These are phyloP conservation scores for Phaeosphaeria sp. DNA, from an alignment of 2,329 filamentous ascomycete genomes.

Conservation along the genomic window DNA sequence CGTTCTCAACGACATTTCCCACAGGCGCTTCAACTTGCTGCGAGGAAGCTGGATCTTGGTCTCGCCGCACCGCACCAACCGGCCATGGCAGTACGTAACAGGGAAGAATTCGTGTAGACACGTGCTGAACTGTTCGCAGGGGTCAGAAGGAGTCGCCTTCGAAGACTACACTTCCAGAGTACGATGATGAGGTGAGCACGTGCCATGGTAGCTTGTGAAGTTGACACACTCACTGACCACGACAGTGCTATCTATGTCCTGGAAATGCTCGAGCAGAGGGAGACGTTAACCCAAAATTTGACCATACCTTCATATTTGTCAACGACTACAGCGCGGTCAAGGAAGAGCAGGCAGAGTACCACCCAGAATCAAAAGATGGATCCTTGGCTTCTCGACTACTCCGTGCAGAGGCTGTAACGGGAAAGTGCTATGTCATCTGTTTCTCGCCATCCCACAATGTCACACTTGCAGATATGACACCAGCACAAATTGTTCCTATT, in stretches of 20 bases:
- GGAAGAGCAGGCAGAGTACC: slow-evolving; percentile 86
- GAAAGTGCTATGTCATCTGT: slow-evolving; percentile 95
- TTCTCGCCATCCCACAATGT: slow-evolving; percentile 91
- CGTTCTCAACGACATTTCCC: slow-evolving; percentile 86
- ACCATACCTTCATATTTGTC: slow-evolving; percentile 89
- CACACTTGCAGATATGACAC: slow-evolving; percentile 87
- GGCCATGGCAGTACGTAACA: slow-evolving; percentile 90
- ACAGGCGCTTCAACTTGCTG: slow-evolving; percentile 91
- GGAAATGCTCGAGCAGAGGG: slow-evolving; percentile 89
- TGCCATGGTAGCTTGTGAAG: slow-evolving; percentile 3
- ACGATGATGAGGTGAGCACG: slow-evolving; percentile 68
- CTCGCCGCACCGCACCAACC: slow-evolving; percentile 93
- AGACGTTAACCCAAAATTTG: slow-evolving; percentile 84
- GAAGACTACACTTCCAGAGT: slow-evolving; percentile 68
- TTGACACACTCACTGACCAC: slow-evolving; percentile 24
- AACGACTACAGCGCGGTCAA: slow-evolving; percentile 99
- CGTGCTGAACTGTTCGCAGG: slow-evolving; percentile 35
- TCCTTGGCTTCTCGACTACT: slow-evolving; percentile 77
- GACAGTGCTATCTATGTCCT: slow-evolving; percentile 90
- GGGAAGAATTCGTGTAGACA: not conserved
- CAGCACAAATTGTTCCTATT: slow-evolving; percentile 78
- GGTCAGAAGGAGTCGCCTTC: slow-evolving; percentile 57
- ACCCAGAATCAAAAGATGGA: slow-evolving; percentile 57
- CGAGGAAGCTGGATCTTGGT: slow-evolving; percentile 92
- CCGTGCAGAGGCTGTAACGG: slow-evolving; percentile 83